Evolutionary conservation across 768 basidiomycete genomes (phyloP), one percentile per base, ranked within the genome.

Genomic region (Cantharellus cinnabarinus): DNA sequence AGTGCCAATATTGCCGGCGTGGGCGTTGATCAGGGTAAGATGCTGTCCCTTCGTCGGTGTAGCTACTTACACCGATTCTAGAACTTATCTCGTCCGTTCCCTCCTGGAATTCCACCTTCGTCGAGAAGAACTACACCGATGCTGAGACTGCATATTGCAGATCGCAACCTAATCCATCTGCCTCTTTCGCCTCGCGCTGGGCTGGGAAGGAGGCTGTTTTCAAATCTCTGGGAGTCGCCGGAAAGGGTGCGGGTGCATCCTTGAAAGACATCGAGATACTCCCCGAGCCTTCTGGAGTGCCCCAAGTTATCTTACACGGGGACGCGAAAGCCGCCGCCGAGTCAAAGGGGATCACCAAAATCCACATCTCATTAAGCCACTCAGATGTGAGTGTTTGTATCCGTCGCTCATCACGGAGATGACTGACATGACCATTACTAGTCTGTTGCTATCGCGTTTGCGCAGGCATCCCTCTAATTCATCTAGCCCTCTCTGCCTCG

Each of bases 211-310:
- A 98, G 70, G 94, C 93, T 2, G 81, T 85, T 58, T 97, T 98
- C 82, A 98, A 98, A 74, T 86, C 90, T 3, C 77, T 99, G 1
- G 86, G 89, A 29, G 84, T 90, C 50, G 72, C 82, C 20, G 90
- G 88, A 2, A 85, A 89, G 70, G 95, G 95, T 42, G 94, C 93
- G 5, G 87, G 79, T 3, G 93, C 95, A 15, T 76, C 84, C n/a
- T 83, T 98, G 84, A 87, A 87, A 71, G 93, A 98, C 63, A 98
- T 99, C 61, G 95, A 98, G 70, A 91, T 98, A 65, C 74, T 94
- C 60, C 82, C 85, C 52, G 78, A 83, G 66, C 65, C 71, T 50
- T 74, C 76, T n/a, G 93, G 93, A 35, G 85, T 75, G 29, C 94
- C 94, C 2, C 76, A 74, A 5, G 87, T 94, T 42, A 72, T 65